Conservation (phyloP, 176 grass and related monocot species). For the Canna indica region DNA sequence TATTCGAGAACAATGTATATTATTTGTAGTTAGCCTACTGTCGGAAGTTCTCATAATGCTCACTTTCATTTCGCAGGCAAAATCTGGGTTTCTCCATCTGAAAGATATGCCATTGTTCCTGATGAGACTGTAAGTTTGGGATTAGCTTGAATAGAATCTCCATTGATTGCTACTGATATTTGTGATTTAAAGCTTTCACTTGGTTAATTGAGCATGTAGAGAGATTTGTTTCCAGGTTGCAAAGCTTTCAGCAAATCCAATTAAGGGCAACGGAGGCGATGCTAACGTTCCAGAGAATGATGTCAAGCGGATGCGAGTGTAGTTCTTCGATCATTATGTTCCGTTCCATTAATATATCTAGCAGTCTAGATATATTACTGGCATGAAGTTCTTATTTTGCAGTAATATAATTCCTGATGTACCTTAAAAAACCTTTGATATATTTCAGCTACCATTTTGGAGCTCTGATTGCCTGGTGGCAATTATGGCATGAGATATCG, state of each 20-base stretch:
- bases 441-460: no score
- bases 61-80: slow-evolving; percentile 41
- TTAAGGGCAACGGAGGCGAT: slow-evolving; percentile 51
- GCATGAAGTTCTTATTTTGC: background rate
- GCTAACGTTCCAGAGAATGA: slow-evolving; percentile 73
- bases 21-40: no score
- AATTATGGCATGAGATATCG: no score
- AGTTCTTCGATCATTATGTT: background rate
- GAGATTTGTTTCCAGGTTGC: slow-evolving; percentile 35
- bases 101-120: slow-evolving; percentile 98
- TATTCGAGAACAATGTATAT: no score
- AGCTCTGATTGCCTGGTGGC: no score
- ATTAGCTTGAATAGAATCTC: background rate
- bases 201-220: background rate
- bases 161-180: background rate
- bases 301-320: slow-evolving; percentile 73
- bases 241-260: slow-evolving; percentile 18
- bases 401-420: no score
- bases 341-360: background rate
- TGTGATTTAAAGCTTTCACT: background rate
- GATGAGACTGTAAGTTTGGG: slow-evolving; percentile 61
- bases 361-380: background rate
- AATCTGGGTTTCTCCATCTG: slow-evolving; percentile 82
- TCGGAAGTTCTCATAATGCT: background rate
- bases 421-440: no score